A percentile compares a stretch with the other conserved stretches of the same genome.
phyloP scores from a whole-genome alignment of 768 basidiomycete genomes.

The Boletales sp. region DNA sequence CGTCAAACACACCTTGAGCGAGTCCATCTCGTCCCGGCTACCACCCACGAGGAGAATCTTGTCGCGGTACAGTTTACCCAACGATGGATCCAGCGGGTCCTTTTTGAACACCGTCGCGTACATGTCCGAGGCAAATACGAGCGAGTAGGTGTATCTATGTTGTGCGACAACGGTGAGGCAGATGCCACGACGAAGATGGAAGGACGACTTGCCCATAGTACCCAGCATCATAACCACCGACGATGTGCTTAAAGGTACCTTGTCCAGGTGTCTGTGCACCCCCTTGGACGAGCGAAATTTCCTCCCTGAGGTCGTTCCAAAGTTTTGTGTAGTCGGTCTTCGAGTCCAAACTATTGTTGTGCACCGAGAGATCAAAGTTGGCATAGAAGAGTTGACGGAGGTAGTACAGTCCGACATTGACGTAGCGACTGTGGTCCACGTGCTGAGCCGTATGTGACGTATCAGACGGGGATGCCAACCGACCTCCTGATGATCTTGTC shows the following conservation, averaged over 20 bases:
- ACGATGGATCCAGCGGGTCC: constrained; percentile 67
- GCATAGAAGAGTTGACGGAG: constrained; percentile 72
- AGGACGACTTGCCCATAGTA: constrained; percentile 52
- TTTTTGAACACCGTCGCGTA: constrained; percentile 75
- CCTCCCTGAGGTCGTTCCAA: constrained; percentile 72
- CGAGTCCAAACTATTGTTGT: constrained; percentile 41
- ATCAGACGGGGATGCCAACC: not conserved
- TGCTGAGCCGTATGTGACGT: not conserved
- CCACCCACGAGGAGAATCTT: constrained; percentile 71
- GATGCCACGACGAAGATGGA: too few relatives aligned
- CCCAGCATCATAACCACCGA: constrained; percentile 66
- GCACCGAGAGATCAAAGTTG: constrained; percentile 24
- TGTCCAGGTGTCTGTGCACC: constrained; percentile 62
- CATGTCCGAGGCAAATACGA: constrained; percentile 60
- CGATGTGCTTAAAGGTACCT: constrained; percentile 72
- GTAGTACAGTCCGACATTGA: constrained; percentile 79
- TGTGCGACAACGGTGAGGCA: not conserved
- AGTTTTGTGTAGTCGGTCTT: constrained; percentile 68
- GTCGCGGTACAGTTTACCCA: constrained; percentile 67
- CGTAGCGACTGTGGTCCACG: constrained; percentile 51
- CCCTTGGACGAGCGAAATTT: constrained; percentile 66
- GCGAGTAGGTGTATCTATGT: constrained; percentile 65
- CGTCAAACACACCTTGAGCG: constrained; percentile 53
- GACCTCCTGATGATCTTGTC: constrained; percentile 78
- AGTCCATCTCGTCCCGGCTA: constrained; percentile 72